Evolutionary conservation across 805 yeast species (phyloP), one percentile per base, ranked within the genome.

Genomic region (Kodamaea laetipori): DNA sequence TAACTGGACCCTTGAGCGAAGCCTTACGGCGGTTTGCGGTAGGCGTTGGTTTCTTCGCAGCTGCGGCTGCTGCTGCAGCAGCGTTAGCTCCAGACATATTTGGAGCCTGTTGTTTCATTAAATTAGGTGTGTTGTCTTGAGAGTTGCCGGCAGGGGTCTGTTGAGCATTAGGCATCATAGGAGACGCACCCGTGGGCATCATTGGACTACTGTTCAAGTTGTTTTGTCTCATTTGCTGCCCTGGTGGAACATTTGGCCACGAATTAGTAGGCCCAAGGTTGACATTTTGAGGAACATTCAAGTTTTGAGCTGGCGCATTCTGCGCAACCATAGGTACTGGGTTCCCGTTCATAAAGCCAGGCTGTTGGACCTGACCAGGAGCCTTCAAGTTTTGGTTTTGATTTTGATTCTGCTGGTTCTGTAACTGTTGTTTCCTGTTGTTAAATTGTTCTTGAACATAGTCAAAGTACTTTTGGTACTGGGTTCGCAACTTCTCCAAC

Each of bases 381-480:
- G 23, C 13, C 28, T 44, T 51, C 28, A 44, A 37, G 7, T 39
- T 45, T 21, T 39, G 34, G 23, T 40, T 43, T 30, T 34, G 43
- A 6, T 32, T 26, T 23, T 36, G 39, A 9, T 36, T 36, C 43
- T 18, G 73, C 32, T 58, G 61, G 23, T 58, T 57, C 36, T 59
- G 60, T 41, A 61, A 49, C 37, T 71, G 74, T 45, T 67, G 67
- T 41, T 66, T 59, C 44, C 71, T 63, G 4, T 60, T 50, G 19
- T 64, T 57, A 45, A 80, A 57, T 50, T 80, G 87, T 26, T 84
- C 87, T 47, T 81, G 80, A 50, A 89, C 89, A 61, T 79, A 85
- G 41, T 80, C 80, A 66, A 85, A 81, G 57, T 84, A 89, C 57
- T 82, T 79, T 43, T 82, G 85, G 44, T 86, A 81, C 54, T 89